Evolutionary conservation across 306 rosid genomes (phyloP).

Genomic region (Casuarina glauca): DNA sequence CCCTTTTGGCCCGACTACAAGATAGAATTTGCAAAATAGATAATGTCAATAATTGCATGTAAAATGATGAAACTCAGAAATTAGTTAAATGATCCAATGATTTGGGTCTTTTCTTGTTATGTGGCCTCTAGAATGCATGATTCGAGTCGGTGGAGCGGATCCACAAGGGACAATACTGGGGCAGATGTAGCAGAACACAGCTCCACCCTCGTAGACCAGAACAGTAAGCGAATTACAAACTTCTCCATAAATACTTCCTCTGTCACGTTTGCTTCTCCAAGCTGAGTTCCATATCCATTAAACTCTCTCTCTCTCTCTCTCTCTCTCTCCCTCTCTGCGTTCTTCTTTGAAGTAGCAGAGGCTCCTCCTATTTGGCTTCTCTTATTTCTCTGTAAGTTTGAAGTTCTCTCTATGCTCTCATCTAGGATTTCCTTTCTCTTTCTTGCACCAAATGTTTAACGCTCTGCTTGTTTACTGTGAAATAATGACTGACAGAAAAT

Average conservation of each 20-base stretch:
- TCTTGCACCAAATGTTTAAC: background rate
- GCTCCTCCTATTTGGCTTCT: background rate
- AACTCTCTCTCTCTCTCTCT: background rate
- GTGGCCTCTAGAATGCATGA: no score
- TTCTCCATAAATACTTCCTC: background rate
- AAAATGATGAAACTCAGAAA: no score
- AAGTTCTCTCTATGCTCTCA: background rate
- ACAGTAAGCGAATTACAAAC: no score
- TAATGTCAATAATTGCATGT: no score
- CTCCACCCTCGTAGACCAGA: no score
- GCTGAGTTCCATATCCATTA: background rate
- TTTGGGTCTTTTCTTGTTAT: no score
- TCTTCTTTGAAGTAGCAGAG: background rate
- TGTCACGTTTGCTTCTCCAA: background rate
- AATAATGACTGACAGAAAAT: background rate
- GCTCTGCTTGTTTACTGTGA: background rate
- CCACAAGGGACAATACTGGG: no score
- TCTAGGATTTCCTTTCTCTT: background rate
- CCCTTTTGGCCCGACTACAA: no score
- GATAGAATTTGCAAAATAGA: no score
- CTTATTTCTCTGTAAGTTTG: background rate
- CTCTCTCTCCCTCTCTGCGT: background rate
- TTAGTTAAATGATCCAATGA: no score
- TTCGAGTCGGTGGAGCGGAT: no score
- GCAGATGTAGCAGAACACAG: no score